phyloP scores from a whole-genome alignment of 1,284 basidiomycete genomes.

The Cutaneotrichosporon arboriforme region DNA sequence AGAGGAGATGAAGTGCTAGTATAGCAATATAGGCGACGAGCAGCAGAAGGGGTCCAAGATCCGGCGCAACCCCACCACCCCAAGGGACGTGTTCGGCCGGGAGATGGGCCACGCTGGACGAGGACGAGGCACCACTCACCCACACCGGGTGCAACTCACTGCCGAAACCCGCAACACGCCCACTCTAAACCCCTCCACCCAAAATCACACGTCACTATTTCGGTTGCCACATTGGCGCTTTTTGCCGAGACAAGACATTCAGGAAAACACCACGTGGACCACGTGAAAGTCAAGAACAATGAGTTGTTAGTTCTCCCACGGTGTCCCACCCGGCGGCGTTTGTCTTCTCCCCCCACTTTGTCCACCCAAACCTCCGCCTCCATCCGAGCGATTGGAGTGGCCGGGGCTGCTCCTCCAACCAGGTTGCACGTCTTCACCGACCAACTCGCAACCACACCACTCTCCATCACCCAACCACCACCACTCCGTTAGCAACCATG shows the following conservation, averaged over 20 bases:
- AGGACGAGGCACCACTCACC: no score
- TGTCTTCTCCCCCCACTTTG: background rate
- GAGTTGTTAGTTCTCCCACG: background rate
- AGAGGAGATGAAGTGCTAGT: background rate
- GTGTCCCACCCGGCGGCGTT: background rate
- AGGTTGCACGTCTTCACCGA: background rate
- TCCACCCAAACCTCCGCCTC: background rate
- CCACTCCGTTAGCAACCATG: constrained; percentile 11
- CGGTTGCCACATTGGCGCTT: no score
- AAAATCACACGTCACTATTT: no score
- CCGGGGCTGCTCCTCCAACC: constrained; percentile 4
- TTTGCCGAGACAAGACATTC: background rate
- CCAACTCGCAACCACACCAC: background rate
- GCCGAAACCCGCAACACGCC: background rate
- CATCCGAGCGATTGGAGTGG: background rate
- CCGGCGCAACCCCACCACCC: no score
- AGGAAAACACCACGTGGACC: background rate
- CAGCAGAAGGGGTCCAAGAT: background rate
- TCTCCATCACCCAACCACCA: constrained; percentile 6
- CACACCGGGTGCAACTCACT: background rate
- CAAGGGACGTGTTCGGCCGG: background rate
- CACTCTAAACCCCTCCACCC: no score
- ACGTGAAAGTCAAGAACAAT: background rate
- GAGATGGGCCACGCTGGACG: background rate
- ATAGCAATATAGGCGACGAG: constrained; percentile 2